A percentile compares a stretch with the other conserved stretches of the same genome.
These are phyloP conservation scores for Collybiopsis confluens DNA, from an alignment of 768 basidiomycete genomes.

Conservation along the genomic window DNA sequence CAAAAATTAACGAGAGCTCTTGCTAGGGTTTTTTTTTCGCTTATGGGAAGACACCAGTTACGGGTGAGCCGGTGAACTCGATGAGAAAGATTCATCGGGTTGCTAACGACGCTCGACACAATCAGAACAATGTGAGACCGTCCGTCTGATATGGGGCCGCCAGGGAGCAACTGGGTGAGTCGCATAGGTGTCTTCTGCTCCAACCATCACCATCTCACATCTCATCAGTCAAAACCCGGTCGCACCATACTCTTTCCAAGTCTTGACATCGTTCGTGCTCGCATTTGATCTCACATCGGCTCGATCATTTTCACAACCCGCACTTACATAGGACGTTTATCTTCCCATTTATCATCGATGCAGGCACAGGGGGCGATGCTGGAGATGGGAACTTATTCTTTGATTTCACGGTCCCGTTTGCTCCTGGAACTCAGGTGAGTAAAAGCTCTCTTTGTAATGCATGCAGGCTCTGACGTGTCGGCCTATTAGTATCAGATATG, in stretches of 20 bases:
- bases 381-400: conserved; percentile 10
- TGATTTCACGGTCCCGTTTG: conserved; percentile 47
- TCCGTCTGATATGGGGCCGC: conserved; percentile 33
- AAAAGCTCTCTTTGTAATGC: not conserved
- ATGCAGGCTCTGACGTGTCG: not conserved
- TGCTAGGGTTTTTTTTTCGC: conserved; percentile 33
- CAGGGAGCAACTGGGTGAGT: conserved; percentile 25
- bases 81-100: too few relatives aligned
- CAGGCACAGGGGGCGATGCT: conserved; percentile 31
- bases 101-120: too few relatives aligned
- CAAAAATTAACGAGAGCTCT: not conserved
- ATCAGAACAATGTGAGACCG: conserved; percentile 33
- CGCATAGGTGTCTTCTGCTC: not conserved
- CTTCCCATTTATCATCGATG: conserved; percentile 39
- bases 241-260: conserved; percentile 46
- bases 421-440: conserved; percentile 38
- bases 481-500: conserved; percentile 46
- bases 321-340: conserved; percentile 27
- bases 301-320: not conserved
- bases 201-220: not conserved
- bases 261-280: conserved; percentile 39
- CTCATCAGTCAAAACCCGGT: conserved; percentile 36
- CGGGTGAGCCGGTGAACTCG: too few relatives aligned
- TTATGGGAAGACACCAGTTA: conserved; percentile 22
- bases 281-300: conserved; percentile 3